Percentiles rank a stretch among this genome's conserved stretches.
Evolutionary conservation across 345 rosid species (phyloP).

Genomic region (Brassica incana): DNA sequence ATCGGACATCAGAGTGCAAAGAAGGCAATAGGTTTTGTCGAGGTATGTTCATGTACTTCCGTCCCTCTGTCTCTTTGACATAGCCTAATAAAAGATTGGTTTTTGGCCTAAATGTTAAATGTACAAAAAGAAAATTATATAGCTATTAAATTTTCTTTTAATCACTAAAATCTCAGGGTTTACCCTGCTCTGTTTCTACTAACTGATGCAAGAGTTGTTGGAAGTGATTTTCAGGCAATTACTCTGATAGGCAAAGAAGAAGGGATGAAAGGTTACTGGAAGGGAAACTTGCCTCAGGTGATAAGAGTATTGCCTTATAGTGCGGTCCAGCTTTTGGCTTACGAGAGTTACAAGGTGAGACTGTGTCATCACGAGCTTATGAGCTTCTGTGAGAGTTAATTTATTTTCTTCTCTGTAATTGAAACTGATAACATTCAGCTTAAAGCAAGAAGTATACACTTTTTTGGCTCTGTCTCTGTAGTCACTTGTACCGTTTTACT

Average conservation of each 20-base stretch:
- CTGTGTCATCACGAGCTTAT: slow-evolving; percentile 5
- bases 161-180: not conserved
- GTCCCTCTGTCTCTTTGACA: not conserved
- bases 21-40: slow-evolving; percentile 77
- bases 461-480: not conserved
- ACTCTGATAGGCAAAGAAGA: slow-evolving; percentile 78
- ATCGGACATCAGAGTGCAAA: slow-evolving; percentile 65
- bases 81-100: not conserved
- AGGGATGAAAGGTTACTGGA: slow-evolving; percentile 98
- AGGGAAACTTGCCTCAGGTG: slow-evolving; percentile 98
- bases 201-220: slow-evolving; percentile 15
- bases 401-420: not conserved
- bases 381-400: not conserved
- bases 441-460: not conserved
- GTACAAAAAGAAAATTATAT: no score
- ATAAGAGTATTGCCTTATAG: slow-evolving; percentile 88
- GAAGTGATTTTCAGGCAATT: slow-evolving; percentile 58
- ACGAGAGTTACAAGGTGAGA: slow-evolving; percentile 86
- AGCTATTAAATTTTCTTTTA: no score
- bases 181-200: not conserved
- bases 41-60: slow-evolving; percentile 45
- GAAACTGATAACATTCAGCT: not conserved
- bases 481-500: slow-evolving; percentile 15
- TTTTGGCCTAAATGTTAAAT: not conserved
- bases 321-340: slow-evolving; percentile 93